A percentile compares a stretch with the other conserved stretches of the same genome.
Conservation (phyloP, 345 rosid genomes). For the Hypericum perforatum region DNA sequence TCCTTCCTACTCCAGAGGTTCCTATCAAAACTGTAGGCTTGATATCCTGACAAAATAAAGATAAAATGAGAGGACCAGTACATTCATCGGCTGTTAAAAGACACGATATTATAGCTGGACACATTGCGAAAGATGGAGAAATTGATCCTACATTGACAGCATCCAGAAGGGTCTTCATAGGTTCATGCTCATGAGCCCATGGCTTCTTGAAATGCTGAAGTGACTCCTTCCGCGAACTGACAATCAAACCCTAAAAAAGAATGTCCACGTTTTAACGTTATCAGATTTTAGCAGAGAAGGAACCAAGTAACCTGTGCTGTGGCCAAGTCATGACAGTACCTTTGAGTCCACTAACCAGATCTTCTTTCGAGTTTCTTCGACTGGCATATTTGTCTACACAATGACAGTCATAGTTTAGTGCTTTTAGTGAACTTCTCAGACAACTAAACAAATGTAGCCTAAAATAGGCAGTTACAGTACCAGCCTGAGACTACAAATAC, state of each 20-base stretch:
- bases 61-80: slow-evolving; percentile 8
- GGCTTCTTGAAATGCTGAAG: slow-evolving; percentile 94
- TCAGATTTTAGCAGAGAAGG: too few relatives aligned
- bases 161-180: slow-evolving; percentile 49
- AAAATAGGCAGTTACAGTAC: slow-evolving; percentile 1
- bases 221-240: slow-evolving; percentile 67
- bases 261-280: neutral
- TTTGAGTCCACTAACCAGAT: slow-evolving; percentile 93
- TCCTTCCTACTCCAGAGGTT: slow-evolving; percentile 86
- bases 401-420: slow-evolving; percentile 6
- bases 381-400: slow-evolving; percentile 60
- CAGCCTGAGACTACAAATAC: slow-evolving; percentile 18
- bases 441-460: neutral
- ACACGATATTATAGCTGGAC: too few relatives aligned
- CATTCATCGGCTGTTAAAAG: neutral
- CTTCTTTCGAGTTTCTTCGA: slow-evolving; percentile 76
- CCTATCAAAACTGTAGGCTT: slow-evolving; percentile 90
- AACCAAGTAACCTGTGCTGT: too few relatives aligned
- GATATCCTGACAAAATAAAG: slow-evolving; percentile 41
- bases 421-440: neutral
- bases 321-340: slow-evolving; percentile 26
- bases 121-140: slow-evolving; percentile 5
- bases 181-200: slow-evolving; percentile 91
- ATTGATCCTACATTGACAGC: slow-evolving; percentile 51
- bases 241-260: slow-evolving; percentile 66